These are phyloP conservation scores for Adenanthera pavonina DNA, from an alignment of 306 rosid genomes.

Conservation along the genomic window DNA sequence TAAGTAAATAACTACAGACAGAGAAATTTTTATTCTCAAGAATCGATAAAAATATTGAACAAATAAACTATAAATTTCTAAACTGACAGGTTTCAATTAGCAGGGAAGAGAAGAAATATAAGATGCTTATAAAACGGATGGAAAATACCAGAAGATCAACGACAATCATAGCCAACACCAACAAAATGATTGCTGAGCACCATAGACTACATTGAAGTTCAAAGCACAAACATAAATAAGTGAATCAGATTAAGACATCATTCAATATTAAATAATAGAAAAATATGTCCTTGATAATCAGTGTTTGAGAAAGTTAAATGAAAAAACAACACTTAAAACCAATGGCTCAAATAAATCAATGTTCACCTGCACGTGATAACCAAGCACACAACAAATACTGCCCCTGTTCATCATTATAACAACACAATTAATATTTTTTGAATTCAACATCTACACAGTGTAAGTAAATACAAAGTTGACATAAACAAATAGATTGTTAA, in stretches of 20 bases:
- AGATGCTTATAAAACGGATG: slow-evolving; percentile 26
- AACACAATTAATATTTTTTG: slow-evolving; percentile 41
- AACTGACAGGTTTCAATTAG: slow-evolving; percentile 21
- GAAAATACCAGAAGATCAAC: slow-evolving; percentile 87
- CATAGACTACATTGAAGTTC: slow-evolving; percentile 68
- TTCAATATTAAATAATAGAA: slow-evolving; percentile 35
- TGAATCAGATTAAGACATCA: slow-evolving; percentile 35
- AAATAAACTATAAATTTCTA: slow-evolving; percentile 4
- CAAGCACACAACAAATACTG: slow-evolving; percentile 95
- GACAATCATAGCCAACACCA: slow-evolving; percentile 90
- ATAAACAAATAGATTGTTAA: slow-evolving; percentile 7
- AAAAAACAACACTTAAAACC: slow-evolving; percentile 25
- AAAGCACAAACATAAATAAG: slow-evolving; percentile 33
- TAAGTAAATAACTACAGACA: slow-evolving; percentile 36
- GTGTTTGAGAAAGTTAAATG: slow-evolving; percentile 22
- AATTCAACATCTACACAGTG: slow-evolving; percentile 12
- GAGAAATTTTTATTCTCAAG: slow-evolving; percentile 27
- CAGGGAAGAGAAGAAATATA: slow-evolving; percentile 18
- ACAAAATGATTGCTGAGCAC: slow-evolving; percentile 91
- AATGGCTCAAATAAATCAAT: slow-evolving; percentile 34
- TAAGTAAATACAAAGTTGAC: slow-evolving; percentile 28
- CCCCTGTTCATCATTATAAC: slow-evolving; percentile 68
- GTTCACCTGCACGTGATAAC: slow-evolving; percentile 88
- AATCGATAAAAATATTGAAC: slow-evolving; percentile 26
- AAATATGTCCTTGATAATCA: slow-evolving; percentile 23